A percentile compares a stretch with the other conserved stretches of the same genome.
These are phyloP conservation scores for Nigrospora osmanthi DNA, from an alignment of 2,329 filamentous ascomycete genomes.

Conservation along the genomic window DNA sequence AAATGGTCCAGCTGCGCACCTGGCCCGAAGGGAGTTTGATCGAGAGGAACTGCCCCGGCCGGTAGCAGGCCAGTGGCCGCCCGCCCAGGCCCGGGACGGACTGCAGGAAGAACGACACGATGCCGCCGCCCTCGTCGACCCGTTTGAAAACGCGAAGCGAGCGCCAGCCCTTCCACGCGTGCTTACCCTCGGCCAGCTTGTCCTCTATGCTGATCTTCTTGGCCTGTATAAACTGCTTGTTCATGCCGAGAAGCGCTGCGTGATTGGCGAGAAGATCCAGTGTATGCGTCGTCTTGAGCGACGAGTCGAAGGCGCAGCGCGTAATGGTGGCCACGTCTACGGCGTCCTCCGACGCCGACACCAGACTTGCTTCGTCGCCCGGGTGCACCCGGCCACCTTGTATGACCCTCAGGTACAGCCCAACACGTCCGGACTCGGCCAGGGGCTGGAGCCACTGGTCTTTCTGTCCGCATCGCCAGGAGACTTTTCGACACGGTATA, in stretches of 20 bases:
- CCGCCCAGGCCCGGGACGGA: constrained; percentile 3
- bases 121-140: constrained; percentile 9
- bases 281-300: constrained; percentile 13
- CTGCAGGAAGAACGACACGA: constrained; percentile 15
- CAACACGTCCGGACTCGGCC: constrained; percentile 11
- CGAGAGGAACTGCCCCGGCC: constrained; percentile 16
- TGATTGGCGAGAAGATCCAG: constrained; percentile 13
- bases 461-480: constrained; percentile 16
- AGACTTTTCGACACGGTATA: constrained; percentile 13
- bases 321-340: constrained; percentile 11
- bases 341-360: constrained; percentile 7
- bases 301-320: constrained; percentile 11
- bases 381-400: constrained; percentile 10
- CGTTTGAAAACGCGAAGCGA: constrained; percentile 7
- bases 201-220: constrained; percentile 10
- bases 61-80: constrained; percentile 11
- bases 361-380: constrained; percentile 9
- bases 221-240: constrained; percentile 8
- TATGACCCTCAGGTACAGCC: constrained; percentile 12
- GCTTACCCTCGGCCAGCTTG: constrained; percentile 6
- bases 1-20: constrained; percentile 14
- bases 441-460: constrained; percentile 12
- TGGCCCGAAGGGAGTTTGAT: constrained; percentile 9
- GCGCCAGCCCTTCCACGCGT: constrained; percentile 14
- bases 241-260: constrained; percentile 11